These are phyloP conservation scores for rapeseed (Brassica napus) DNA, from an alignment of 345 rosid genomes.

Conservation along the genomic window DNA sequence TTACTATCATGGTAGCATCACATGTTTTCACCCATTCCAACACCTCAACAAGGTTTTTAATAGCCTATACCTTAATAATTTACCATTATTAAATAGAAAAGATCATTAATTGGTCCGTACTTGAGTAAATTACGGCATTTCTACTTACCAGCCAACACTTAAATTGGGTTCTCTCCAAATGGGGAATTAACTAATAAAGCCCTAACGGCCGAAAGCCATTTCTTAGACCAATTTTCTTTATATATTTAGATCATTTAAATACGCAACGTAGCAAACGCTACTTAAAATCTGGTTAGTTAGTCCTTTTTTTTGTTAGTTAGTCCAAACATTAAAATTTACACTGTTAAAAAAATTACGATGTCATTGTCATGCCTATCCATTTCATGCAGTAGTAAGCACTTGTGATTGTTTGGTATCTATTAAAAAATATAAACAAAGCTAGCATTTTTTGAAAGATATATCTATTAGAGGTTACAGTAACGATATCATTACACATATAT, in stretches of 20 bases:
- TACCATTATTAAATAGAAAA: not conserved
- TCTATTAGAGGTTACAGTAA: not conserved
- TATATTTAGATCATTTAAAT: not conserved
- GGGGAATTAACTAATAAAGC: not conserved
- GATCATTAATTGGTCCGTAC: not conserved
- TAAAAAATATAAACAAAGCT: too few species aligned
- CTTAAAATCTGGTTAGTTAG: not conserved
- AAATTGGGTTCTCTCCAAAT: not conserved
- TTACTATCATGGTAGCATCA: not conserved
- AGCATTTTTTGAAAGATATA: too few species aligned
- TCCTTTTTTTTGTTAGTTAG: not conserved
- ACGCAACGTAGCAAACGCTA: not conserved
- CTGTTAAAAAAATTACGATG: not conserved
- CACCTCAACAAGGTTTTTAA: not conserved
- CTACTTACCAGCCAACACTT: slow-evolving; percentile 2
- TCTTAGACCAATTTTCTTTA: not conserved
- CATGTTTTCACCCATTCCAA: not conserved
- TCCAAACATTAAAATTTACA: not conserved
- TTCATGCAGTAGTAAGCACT: not conserved
- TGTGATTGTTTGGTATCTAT: not conserved
- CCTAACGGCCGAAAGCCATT: not conserved
- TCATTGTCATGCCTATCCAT: not conserved
- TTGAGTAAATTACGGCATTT: not conserved
- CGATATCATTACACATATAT: not conserved
- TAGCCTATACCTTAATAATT: not conserved